Evolutionary conservation across 2,329 filamentous ascomycete genomes (phyloP), one percentile per base, ranked within the genome.

Genomic region (Cadophora sp.): DNA sequence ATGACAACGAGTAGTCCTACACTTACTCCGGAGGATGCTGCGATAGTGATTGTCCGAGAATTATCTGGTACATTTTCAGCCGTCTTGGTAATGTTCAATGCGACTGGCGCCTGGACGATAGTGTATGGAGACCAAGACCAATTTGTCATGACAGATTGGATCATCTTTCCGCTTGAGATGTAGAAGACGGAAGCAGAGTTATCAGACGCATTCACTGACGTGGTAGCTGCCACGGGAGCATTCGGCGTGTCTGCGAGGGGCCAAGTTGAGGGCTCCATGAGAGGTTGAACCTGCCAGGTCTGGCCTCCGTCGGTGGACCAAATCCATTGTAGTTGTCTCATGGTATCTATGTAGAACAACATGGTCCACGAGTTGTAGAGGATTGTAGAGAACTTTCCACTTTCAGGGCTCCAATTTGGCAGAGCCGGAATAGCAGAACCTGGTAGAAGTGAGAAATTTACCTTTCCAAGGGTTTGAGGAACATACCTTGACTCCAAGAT

Each of bases 181-280:
- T 65, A 65, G 14, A 60, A 65, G 0, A 65, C n/a, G 4, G 63
- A 65, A 37, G 55, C 46, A 31, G 62, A 63, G 53, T 63, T 55
- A n/a, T 64, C 48, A 6, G 43, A n/a, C 0, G 50, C n/a, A 19
- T 64, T 64, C 0, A 64, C 24, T 11, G 62, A 64, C n/a, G 62
- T 56, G 16, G 50, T 51, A 46, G 55, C 55, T 19, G 63, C 40
- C 5, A 60, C 29, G 1, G 53, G 40, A 26, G 55, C 40, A 27
- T 58, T 65, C 6, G 63, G 55, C 46, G 55, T 65, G 43, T 65
- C 63, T 51, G 55, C 63, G 1, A 65, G 55, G 2, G 63, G 63
- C 55, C 53, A 64, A 5, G 40, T 64, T 12, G 48, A 56, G 19
- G n/a, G 27, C 3, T 55, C 62, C n/a, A 19, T n/a, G 16, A 29